phyloP scores from a whole-genome alignment of 148 eudicot genomes.

The Nepenthes gracilis region DNA sequence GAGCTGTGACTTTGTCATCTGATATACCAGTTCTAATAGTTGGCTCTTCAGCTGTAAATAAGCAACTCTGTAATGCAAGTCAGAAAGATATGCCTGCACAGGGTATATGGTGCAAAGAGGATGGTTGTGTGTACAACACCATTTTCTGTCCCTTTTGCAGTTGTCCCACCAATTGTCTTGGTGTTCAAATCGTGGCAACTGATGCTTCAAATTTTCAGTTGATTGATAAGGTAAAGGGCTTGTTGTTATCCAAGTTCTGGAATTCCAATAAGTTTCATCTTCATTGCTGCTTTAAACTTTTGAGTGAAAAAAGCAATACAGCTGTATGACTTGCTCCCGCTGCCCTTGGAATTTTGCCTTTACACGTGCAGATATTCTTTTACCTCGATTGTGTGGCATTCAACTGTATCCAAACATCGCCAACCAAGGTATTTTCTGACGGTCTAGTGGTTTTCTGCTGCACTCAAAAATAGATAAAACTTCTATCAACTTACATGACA shows the following conservation, averaged over 20 bases:
- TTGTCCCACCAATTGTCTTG: conserved; percentile 44
- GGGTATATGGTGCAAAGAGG: conserved; percentile 82
- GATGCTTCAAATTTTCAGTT: conserved; percentile 54
- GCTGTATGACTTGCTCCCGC: neutral
- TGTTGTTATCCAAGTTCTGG: neutral
- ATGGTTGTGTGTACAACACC: conserved; percentile 71
- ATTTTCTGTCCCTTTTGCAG: conserved; percentile 63
- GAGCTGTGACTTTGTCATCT: conserved; percentile 12
- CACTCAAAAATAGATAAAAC: neutral
- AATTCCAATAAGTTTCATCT: neutral
- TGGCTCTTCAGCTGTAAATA: conserved; percentile 44
- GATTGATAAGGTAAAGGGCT: conserved; percentile 43
- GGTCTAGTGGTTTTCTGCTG: too few species aligned
- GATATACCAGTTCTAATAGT: conserved; percentile 32
- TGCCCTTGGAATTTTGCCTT: neutral
- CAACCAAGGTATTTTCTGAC: conserved; percentile 20
- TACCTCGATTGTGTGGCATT: conserved; percentile 39
- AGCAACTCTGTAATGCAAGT: conserved; percentile 24
- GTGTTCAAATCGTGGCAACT: conserved; percentile 70
- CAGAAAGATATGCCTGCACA: conserved; percentile 30
- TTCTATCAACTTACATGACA: too few species aligned
- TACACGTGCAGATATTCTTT: conserved; percentile 51
- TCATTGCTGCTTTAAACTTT: neutral
- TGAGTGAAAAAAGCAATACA: too few species aligned
- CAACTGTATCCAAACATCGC: conserved; percentile 19